These are phyloP conservation scores for Xerocomus amazonicus DNA, from an alignment of 1,284 basidiomycete genomes.

Conservation along the genomic window DNA sequence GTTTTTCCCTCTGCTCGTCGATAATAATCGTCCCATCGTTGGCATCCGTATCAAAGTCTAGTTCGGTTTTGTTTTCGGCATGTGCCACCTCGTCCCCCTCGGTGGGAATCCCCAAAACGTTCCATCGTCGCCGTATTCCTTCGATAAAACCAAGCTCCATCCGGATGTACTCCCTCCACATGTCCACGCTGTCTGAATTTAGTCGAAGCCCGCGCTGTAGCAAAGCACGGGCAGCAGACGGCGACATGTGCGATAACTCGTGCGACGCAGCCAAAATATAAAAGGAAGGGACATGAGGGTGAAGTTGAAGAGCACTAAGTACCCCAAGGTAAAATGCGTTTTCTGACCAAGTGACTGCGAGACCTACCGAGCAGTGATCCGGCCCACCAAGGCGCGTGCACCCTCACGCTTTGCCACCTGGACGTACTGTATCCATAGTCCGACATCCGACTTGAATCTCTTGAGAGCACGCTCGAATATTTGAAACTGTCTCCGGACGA, in stretches of 20 bases:
- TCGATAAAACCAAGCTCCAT: conserved; percentile 92
- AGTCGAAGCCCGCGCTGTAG: conserved; percentile 85
- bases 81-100: conserved; percentile 29
- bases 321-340: conserved; percentile 10
- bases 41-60: conserved; percentile 24
- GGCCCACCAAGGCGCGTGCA: conserved; percentile 76
- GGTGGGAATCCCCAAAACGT: conserved; percentile 60
- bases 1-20: conserved; percentile 22
- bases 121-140: conserved; percentile 79
- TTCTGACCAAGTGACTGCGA: neutral
- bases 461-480: conserved; percentile 89
- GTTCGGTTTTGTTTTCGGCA: conserved; percentile 17
- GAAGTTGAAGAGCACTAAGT: conserved; percentile 77
- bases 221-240: conserved; percentile 79
- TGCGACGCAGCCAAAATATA: conserved; percentile 87
- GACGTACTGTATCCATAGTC: conserved; percentile 87
- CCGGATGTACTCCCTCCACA: conserved; percentile 88
- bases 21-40: conserved; percentile 20
- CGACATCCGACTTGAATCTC: conserved; percentile 86
- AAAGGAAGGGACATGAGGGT: conserved; percentile 75
- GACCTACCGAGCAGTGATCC: conserved; percentile 69
- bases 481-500: conserved; percentile 79
- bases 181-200: conserved; percentile 62
- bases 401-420: conserved; percentile 78
- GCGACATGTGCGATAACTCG: conserved; percentile 75